Evolutionary conservation across 495 filamentous ascomycete genomes (phyloP), one percentile per base, ranked within the genome.

Genomic region (Lasiosphaeris hirsuta): DNA sequence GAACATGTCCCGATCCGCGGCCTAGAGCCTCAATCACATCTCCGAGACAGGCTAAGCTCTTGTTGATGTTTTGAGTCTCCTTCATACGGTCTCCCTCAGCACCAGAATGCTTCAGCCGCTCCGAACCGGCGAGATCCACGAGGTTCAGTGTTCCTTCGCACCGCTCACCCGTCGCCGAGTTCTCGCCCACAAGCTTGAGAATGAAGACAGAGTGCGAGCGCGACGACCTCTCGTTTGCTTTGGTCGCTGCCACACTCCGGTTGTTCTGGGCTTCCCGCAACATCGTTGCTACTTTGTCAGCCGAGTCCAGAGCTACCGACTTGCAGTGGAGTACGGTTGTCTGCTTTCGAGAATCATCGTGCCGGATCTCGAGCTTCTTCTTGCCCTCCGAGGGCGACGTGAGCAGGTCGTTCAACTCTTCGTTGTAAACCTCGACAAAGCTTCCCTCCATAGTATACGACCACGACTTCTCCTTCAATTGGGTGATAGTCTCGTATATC

Each of bases 371-470:
- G 44, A 93, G 88, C 75, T 90, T 94, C 75, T 90, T 92, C 71
- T 88, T 90, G 61, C 89, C 86, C 37, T 90, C 73, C 18, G 85
- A 77, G n/a, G 46, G 54, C 7, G 83, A 84, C 8, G 90, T 89
- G 10, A 99, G 83, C 3, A 99, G 77, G 69, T 99, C 94, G 72
- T 97, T 91, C 59, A 97, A 78, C 58, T 91, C 91, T 66, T 99
- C 94, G 63, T 99, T 97, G 81, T 99, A 97, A 23, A 99, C 95
- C 68, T 99, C 94, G n/a, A 99, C 85, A 65, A 97, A 99, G 58
- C 87, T 89, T 6, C 95, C 94, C 66, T 92, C 90, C 86, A 99
- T 95, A 0, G 81, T 87, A 68, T 97, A 99, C 34, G 80, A 80
- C 94, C 94, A 99, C 35, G 92, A 94, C 68, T 96, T 96, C 59